Conservation (phyloP, 176 grass and related monocot genomes). For the Aegilops sharonensis region DNA sequence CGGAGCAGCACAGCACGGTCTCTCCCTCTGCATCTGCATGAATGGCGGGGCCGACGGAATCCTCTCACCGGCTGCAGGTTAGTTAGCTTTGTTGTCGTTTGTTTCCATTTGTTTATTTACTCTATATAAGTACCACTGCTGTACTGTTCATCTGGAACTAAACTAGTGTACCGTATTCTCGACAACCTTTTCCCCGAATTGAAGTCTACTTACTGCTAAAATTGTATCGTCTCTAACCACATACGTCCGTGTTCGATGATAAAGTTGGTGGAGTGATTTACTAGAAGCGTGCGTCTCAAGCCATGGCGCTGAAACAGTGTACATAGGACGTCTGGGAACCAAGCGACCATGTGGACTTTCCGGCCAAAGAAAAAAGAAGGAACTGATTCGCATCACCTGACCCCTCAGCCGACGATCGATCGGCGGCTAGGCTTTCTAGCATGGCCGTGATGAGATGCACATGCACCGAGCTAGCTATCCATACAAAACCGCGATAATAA, state of each 20-base stretch:
- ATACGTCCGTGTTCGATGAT: no score
- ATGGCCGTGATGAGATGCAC: slow-evolving; percentile 21
- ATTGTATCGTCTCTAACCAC: no score
- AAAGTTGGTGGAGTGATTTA: not conserved
- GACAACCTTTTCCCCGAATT: no score
- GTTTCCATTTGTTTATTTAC: not conserved
- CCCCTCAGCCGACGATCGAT: not conserved
- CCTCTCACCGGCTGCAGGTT: not conserved
- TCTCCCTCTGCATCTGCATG: slow-evolving; percentile 6
- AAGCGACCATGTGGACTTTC: not conserved
- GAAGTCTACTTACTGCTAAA: no score
- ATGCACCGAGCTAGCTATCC: not conserved
- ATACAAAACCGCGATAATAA: no score
- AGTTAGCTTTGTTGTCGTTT: not conserved
- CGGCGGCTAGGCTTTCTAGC: not conserved
- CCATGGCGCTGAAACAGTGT: no score
- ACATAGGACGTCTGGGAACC: not conserved
- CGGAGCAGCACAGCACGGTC: slow-evolving; percentile 53
- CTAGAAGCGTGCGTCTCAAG: not conserved
- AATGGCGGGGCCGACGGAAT: slow-evolving; percentile 46
- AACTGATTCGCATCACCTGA: slow-evolving; percentile 17
- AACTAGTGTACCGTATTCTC: no score
- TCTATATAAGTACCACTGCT: no score
- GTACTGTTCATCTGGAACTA: no score
- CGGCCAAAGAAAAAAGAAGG: not conserved